Conservation (phyloP, 768 basidiomycete genomes). For the Suillus hirtellus region DNA sequence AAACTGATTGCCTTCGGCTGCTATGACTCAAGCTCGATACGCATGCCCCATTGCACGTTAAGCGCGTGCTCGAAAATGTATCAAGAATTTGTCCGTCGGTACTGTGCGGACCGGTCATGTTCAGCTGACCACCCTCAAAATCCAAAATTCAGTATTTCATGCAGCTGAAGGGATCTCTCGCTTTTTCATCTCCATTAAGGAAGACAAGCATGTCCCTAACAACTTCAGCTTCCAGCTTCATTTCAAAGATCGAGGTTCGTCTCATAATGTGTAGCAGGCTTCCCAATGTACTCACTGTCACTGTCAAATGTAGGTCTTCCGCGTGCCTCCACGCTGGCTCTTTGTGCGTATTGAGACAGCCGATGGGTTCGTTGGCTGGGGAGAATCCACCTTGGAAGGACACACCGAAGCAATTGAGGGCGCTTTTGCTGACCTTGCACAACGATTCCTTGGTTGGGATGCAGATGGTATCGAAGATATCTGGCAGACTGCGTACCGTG, state of each 20-base stretch:
- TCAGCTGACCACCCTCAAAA: slow-evolving; percentile 1
- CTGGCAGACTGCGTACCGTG: slow-evolving; percentile 65
- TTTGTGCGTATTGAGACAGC: slow-evolving; percentile 70
- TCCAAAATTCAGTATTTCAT: neutral
- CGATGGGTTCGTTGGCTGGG: slow-evolving; percentile 69
- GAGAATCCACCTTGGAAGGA: slow-evolving; percentile 69
- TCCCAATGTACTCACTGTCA: neutral
- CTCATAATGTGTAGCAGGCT: neutral
- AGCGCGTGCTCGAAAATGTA: neutral
- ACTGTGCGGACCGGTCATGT: neutral
- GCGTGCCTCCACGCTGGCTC: slow-evolving; percentile 71
- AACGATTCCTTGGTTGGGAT: slow-evolving; percentile 60
- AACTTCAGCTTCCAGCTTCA: slow-evolving; percentile 20
- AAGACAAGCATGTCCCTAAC: slow-evolving; percentile 17
- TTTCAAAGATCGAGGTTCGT: slow-evolving; percentile 31
- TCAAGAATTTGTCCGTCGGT: neutral
- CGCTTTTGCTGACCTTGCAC: slow-evolving; percentile 56
- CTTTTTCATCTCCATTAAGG: neutral
- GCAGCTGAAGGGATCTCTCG: neutral
- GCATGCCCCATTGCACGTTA: neutral
- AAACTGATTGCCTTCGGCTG: neutral
- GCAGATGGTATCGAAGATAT: slow-evolving; percentile 71
- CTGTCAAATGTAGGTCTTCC: slow-evolving; percentile 46
- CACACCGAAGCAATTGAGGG: slow-evolving; percentile 78
- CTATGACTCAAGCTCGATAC: neutral